Percentiles rank a stretch among this genome's conserved stretches.
Conservation (phyloP, 352 stramenopile species). For the Aphanomyces cochlioides region DNA sequence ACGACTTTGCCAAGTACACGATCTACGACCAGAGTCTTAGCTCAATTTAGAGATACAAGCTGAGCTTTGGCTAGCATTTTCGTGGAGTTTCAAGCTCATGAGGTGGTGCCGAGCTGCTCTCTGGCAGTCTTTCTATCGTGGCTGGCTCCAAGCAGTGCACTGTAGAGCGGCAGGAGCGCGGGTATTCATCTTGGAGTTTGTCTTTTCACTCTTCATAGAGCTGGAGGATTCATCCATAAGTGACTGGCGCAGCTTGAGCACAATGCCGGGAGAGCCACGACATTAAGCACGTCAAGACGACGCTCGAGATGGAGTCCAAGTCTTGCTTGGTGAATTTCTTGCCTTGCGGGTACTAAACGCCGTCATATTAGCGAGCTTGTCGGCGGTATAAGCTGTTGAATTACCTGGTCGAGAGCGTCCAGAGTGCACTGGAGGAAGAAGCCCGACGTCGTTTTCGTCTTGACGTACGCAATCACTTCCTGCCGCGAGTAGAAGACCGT, state of each 20-base stretch:
- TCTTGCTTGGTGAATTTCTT: background rate
- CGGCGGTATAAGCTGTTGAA: background rate
- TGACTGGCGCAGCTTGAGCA: too few species aligned
- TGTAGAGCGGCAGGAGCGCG: too few species aligned
- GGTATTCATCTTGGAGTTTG: too few species aligned
- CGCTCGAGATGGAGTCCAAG: background rate
- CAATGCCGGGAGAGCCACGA: too few species aligned
- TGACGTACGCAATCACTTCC: background rate
- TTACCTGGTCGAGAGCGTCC: conserved; percentile 1
- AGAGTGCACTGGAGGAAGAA: conserved; percentile 2
- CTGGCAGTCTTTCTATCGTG: too few species aligned
- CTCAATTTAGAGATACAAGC: too few species aligned
- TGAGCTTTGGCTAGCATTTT: too few species aligned
- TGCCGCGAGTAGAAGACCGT: background rate
- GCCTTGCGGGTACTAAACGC: background rate
- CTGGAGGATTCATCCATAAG: too few species aligned
- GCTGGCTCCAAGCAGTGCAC: too few species aligned
- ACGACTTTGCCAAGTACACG: conserved; percentile 16
- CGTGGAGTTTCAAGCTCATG: too few species aligned
- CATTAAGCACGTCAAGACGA: background rate
- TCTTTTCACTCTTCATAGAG: too few species aligned
- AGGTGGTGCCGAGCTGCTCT: too few species aligned
- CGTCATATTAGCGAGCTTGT: background rate
- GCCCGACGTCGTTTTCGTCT: background rate
- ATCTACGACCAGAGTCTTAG: background rate